Evolutionary conservation across 805 yeast genomes (phyloP).

Genomic region (Cyberlindnera meyerae): DNA sequence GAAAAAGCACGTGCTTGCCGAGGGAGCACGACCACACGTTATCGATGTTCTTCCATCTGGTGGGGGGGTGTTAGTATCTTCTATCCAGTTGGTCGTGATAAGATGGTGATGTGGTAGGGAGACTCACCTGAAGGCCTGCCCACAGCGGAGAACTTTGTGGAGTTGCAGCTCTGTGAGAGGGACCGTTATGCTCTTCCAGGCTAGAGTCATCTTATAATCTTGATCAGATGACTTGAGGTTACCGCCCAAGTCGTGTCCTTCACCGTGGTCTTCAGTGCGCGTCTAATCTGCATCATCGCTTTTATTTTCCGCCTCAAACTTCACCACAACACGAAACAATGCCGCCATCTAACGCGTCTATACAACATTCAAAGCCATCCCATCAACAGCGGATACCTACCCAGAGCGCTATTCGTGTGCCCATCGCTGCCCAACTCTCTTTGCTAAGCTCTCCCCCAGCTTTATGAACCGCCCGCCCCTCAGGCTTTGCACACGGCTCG

Average conservation of each 20-base stretch:
- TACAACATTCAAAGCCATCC: too few relatives aligned
- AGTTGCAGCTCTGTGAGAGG: conserved; percentile 47
- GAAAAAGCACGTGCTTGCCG: conserved; percentile 53
- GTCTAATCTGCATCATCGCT: too few relatives aligned
- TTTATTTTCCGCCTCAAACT: too few relatives aligned
- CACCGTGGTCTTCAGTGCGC: background rate
- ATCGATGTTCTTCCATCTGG: conserved; percentile 61
- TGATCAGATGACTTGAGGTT: background rate
- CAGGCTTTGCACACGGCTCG: conserved; percentile 8
- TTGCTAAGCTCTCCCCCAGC: background rate
- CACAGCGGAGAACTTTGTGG: conserved; percentile 68
- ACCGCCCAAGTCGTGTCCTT: too few relatives aligned
- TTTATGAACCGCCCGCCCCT: conserved; percentile 2
- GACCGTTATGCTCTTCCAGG: conserved; percentile 19
- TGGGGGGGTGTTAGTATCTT: conserved; percentile 1
- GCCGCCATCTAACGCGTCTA: too few relatives aligned
- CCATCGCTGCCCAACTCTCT: background rate
- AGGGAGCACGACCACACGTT: conserved; percentile 64
- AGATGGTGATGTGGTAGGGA: background rate
- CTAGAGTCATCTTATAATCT: conserved; percentile 4
- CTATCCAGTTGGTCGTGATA: too few relatives aligned
- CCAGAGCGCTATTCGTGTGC: background rate
- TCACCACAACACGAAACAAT: too few relatives aligned
- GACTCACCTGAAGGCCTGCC: conserved; percentile 63
- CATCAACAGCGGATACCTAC: background rate